Conservation (phyloP, 2,329 filamentous ascomycete species). For the Ceratocystis variospora region DNA sequence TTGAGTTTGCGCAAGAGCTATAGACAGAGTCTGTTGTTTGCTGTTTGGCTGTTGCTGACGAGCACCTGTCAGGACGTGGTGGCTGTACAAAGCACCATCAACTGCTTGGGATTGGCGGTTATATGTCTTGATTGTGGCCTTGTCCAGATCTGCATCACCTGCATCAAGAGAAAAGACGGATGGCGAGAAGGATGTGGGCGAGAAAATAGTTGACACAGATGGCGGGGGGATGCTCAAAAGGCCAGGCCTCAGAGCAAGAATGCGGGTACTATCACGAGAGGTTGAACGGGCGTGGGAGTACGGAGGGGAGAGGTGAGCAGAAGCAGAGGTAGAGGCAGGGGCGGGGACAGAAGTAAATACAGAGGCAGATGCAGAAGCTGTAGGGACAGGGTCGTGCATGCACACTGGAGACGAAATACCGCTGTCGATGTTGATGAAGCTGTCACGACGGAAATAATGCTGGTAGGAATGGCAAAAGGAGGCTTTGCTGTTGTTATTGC, state of each 20-base stretch:
- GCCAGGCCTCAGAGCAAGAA: background rate
- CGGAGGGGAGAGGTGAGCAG: background rate
- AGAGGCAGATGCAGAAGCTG: background rate
- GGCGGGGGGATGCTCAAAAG: background rate
- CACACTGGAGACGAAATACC: background rate
- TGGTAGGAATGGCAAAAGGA: slow-evolving; percentile 4
- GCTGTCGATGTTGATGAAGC: background rate
- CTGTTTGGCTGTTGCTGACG: background rate
- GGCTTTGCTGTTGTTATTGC: background rate
- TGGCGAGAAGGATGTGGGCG: slow-evolving; percentile 5
- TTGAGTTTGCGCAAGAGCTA: background rate
- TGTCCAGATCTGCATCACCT: background rate
- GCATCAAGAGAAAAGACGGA: background rate
- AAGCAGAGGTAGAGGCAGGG: background rate
- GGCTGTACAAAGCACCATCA: background rate
- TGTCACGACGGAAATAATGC: background rate
- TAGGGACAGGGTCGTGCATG: background rate
- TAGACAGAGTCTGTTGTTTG: no score
- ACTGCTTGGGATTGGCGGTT: background rate
- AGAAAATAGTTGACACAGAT: background rate
- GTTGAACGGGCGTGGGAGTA: background rate
- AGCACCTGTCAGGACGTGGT: background rate
- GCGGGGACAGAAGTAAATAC: background rate
- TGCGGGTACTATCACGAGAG: background rate
- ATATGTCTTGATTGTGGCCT: background rate